These are phyloP conservation scores for Lactuca sativa DNA, from an alignment of 129 eudicot genomes.

Conservation along the genomic window DNA sequence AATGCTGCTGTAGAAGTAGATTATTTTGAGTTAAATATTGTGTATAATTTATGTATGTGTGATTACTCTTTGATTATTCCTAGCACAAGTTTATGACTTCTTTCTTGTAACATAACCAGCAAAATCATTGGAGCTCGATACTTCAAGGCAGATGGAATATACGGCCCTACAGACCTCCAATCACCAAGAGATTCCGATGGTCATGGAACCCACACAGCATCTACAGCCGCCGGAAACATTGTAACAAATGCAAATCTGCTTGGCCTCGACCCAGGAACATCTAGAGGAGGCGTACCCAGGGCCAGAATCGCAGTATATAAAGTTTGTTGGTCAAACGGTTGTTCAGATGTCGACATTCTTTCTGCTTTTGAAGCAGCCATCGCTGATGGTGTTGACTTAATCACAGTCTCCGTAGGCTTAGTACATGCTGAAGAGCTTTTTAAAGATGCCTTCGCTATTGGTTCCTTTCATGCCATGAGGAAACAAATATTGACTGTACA, in stretches of 20 bases:
- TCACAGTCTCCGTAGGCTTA: slow-evolving; percentile 29
- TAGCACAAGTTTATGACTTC: background rate
- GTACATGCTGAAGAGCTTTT: background rate
- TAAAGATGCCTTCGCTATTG: slow-evolving; percentile 20
- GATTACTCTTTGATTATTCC: too few species aligned
- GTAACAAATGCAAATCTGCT: slow-evolving; percentile 27
- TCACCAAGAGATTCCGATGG: background rate
- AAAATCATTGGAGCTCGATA: slow-evolving; percentile 20
- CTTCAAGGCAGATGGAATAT: background rate
- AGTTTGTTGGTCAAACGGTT: slow-evolving; percentile 26
- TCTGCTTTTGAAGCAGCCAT: slow-evolving; percentile 40
- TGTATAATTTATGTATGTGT: too few species aligned
- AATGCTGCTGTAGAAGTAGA: too few species aligned
- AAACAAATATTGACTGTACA: background rate
- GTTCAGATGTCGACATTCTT: slow-evolving; percentile 24
- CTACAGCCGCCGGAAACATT: slow-evolving; percentile 30
- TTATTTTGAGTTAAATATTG: too few species aligned
- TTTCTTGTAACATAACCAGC: slow-evolving; percentile 20
- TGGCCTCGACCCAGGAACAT: slow-evolving; percentile 30
- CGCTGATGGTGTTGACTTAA: slow-evolving; percentile 34
- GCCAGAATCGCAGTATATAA: slow-evolving; percentile 41
- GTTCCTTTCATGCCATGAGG: background rate
- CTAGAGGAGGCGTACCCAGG: slow-evolving; percentile 30
- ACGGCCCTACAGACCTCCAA: background rate
- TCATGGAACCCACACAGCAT: slow-evolving; percentile 32